Base-by-base conservation (phyloP, 1,139 yeast species). In the Diutina catenulata region DNA sequence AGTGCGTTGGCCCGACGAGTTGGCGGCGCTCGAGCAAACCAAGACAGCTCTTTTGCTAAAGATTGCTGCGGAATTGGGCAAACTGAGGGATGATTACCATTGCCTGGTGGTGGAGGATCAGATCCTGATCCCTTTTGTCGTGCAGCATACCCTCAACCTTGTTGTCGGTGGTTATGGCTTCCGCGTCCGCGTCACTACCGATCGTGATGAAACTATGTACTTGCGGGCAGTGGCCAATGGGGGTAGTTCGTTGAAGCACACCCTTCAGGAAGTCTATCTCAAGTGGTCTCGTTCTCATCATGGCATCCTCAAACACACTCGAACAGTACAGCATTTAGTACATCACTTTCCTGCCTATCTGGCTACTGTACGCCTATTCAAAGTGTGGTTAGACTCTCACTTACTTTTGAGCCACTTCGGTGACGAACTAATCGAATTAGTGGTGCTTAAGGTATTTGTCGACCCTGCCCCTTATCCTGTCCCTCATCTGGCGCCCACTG, bases 1-100 rank as follows among this genome's bases (percentile, higher is more conserved):
- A 2, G 69, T 76, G n/a, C 76, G 78, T 55, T 93, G 98, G 99
- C 98, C 99, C 1, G 95, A 84, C 57, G 95, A 91, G 55, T 55
- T 86, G 4, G 62, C 68, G 27, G 88, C 96, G 1, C 62, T 87
- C 41, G 98, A 91, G 53, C 79, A 80, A 50, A 82, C 95, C 14
- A 93, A 93, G 53, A 72, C 91, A 28, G 98, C 97, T 5, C 84
- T 93, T 48, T 61, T 91, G 47, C 56, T 93, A 38, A 81, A 82
- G 48, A 72, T 88, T 14, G 70, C 74, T 43, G 86, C 83, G 41
- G 56, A 64, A 20, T 47, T 87, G 40, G 35, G 35, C 25, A n/a
- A n/a, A n/a, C n/a, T n/a, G n/a, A n/a, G n/a, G n/a, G n/a, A n/a
- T n/a, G n/a, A n/a, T n/a, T 81, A 80, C 50, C 63, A 62, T 38